Evolutionary conservation across 129 eudicot species (phyloP), one percentile per base, ranked within the genome.

Genomic region (Tanacetum coccineum): DNA sequence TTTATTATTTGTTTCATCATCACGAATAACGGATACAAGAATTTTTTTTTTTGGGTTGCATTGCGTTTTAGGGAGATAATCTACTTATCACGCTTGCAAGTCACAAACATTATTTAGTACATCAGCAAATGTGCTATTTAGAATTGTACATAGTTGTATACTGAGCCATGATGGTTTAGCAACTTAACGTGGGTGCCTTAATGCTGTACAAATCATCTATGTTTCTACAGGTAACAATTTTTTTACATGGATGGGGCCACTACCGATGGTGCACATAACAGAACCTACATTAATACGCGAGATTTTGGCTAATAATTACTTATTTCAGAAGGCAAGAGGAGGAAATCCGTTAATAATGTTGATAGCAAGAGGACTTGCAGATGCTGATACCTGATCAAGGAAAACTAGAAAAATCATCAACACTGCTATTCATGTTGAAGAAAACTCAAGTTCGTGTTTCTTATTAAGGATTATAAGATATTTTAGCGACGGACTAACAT

Each of bases 221-320:
- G 0, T 30, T 18, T 11, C 1, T 15, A n/a, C 13, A 76, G 81
- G 76, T 36, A 48, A 18, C 13, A 58, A 36, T 2, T 70, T 56
- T 46, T 77, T 77, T 59, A 77, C 81, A 15, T 82, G 87, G 84
- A 2, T 66, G n/a, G 87, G 87, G 19, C 84, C 87, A 39, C 55
- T 4, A 26, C 79, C 79, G 4, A 13, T 63, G 44, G 74, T 82
- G 22, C 70, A 70, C 25, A 40, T 83, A 73, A 54, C 67, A 5
- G 80, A 79, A n/a, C 82, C 87, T 9, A 30, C 66, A 12, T 11
- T 78, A 9, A 75, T 82, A 19, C 66, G 62, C 46, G 81, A 79
- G 39, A 74, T 73, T 19, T 62, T 79, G n/a, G 46, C 45, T 11
- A 79, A 79, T 50, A 11, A 70, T 62, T 9, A 67, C 14, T 68